Evolutionary conservation across 306 rosid genomes (phyloP).

Genomic region (Trifolium subterraneum): DNA sequence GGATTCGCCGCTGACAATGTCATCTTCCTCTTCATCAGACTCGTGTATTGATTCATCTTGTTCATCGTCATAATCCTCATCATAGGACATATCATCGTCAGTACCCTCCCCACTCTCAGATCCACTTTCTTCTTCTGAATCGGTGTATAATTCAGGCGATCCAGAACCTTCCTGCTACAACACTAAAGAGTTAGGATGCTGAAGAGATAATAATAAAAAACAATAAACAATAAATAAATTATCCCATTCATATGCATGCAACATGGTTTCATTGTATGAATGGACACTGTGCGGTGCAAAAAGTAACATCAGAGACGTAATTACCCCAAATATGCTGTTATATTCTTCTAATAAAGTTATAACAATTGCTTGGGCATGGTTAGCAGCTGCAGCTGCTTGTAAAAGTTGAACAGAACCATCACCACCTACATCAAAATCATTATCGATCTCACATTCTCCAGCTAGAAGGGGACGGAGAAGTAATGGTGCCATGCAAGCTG

Average conservation of each 20-base stretch:
- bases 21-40: conserved; percentile 67
- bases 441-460: conserved; percentile 91
- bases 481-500: conserved; percentile 99
- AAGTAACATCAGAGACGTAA: conserved; percentile 22
- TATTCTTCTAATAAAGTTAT: conserved; percentile 91
- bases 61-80: conserved; percentile 68
- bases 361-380: conserved; percentile 94
- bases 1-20: conserved; percentile 61
- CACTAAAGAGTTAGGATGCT: conserved; percentile 49
- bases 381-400: conserved; percentile 98
- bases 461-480: conserved; percentile 94
- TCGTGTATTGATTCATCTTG: conserved; percentile 60
- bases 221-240: background rate
- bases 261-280: conserved; percentile 24
- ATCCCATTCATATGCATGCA: conserved; percentile 15
- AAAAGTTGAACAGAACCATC: conserved; percentile 88
- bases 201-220: conserved; percentile 31
- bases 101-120: conserved; percentile 80
- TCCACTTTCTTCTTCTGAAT: conserved; percentile 81
- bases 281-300: conserved; percentile 33
- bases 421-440: conserved; percentile 86
- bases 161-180: conserved; percentile 76
- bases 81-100: conserved; percentile 77
- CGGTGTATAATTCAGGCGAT: conserved; percentile 74
- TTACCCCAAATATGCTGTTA: conserved; percentile 76